Base-by-base conservation (phyloP, 1,284 basidiomycete species). In the Microbotryum saponariae region DNA sequence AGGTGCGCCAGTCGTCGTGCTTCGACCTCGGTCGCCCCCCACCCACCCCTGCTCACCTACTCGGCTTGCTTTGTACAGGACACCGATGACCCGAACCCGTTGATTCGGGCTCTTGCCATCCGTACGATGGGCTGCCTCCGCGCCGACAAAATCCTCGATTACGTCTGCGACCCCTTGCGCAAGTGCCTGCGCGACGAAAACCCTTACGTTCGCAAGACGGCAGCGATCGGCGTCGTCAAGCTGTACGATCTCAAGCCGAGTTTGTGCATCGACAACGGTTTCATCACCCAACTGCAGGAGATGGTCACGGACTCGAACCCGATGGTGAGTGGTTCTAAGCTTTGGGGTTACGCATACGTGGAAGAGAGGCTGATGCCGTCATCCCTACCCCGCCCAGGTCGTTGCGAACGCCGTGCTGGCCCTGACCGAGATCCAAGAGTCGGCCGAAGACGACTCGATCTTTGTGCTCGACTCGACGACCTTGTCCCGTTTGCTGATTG, bases 141-240 rank as follows among this genome's bases (percentile, higher is more conserved):
- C 47, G 93, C 94, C 3, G 93, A 97, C 77, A 97, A 97, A 84
- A 98, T 97, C 75, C 91, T 97, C 77, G 92, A 96, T 79, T 97
- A 97, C 77, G 84, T 98, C 46, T 91, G 89, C 63, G 90, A 93
- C 73, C 94, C 94, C 0, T 79, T 98, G 10, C 87, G 90, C 71
- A 90, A 91, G 71, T 90, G 89, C 71, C 79, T 98, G 45, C 82
- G 84, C 44, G 94, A 97, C 76, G 92, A 97, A 70, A 96, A 96
- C 72, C 93, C 96, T 0, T 98, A 97, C 75, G 93, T 97, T 45
- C 85, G 93, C 71, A 97, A 97, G 80, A 97, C 93, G 9, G 94
- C 92, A 1, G 93, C 92, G 6, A 80, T 97, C 31, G 92, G 80
- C 69, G 94, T 98, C 27, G 92, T 93, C 62, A 98, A 98, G 76